These are phyloP conservation scores for Arthrocladium fulminans DNA, from an alignment of 2,329 filamentous ascomycete genomes.

Conservation along the genomic window DNA sequence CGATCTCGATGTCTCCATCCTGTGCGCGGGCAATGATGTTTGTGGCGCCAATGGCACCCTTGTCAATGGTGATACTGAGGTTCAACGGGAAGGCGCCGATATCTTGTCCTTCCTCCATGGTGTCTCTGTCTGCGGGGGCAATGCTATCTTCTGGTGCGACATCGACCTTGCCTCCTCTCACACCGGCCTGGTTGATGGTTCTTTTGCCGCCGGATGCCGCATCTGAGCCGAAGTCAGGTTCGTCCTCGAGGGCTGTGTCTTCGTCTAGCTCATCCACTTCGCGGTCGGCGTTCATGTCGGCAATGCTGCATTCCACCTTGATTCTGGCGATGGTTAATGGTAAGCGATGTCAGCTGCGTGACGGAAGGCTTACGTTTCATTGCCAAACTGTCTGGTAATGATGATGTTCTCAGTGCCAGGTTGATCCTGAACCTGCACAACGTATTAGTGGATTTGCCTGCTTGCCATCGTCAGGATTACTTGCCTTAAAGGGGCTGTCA, in stretches of 20 bases:
- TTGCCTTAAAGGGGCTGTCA: constrained; percentile 71
- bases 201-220: constrained; percentile 47
- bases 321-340: constrained; percentile 44
- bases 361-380: constrained; percentile 63
- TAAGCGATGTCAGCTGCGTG: not conserved
- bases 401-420: constrained; percentile 81
- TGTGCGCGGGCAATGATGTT: constrained; percentile 79
- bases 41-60: constrained; percentile 73
- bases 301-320: constrained; percentile 73
- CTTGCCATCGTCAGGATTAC: constrained; percentile 8
- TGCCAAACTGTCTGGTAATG: constrained; percentile 70
- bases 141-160: constrained; percentile 49
- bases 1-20: constrained; percentile 76
- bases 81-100: constrained; percentile 64
- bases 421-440: constrained; percentile 57
- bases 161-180: constrained; percentile 43
- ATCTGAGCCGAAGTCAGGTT: constrained; percentile 43
- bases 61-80: constrained; percentile 80
- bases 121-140: constrained; percentile 47
- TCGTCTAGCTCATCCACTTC: constrained; percentile 44
- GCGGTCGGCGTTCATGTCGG: constrained; percentile 62
- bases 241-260: constrained; percentile 47
- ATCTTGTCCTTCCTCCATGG: constrained; percentile 45
- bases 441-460: constrained; percentile 8
- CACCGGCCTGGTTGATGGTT: constrained; percentile 46